phyloP scores from a whole-genome alignment of 495 filamentous ascomycete genomes.

The Collariella sp. region DNA sequence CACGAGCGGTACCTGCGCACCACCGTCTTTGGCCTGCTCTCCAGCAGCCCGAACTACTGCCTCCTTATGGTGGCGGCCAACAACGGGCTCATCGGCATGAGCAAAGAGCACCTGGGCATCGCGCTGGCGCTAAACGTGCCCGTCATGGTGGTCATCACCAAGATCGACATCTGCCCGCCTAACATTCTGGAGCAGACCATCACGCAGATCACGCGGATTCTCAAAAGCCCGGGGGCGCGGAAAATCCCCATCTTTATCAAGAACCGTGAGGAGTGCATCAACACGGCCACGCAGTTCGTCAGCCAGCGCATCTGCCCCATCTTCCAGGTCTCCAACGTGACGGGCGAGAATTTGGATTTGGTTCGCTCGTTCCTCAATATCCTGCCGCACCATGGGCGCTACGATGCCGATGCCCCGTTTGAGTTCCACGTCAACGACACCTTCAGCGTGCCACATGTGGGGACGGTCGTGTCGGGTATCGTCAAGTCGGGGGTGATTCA shows the following conservation, averaged over 20 bases:
- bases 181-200: slow-evolving; percentile 93
- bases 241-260: slow-evolving; percentile 99
- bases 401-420: slow-evolving; percentile 78
- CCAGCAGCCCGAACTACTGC: slow-evolving; percentile 95
- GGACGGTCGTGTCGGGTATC: slow-evolving; percentile 91
- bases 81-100: slow-evolving; percentile 96
- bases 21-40: slow-evolving; percentile 90
- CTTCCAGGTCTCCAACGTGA: slow-evolving; percentile 97
- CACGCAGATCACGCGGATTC: slow-evolving; percentile 79
- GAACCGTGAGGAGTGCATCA: slow-evolving; percentile 80
- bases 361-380: slow-evolving; percentile 93
- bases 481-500: slow-evolving; percentile 85
- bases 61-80: slow-evolving; percentile 98
- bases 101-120: slow-evolving; percentile 94
- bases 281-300: slow-evolving; percentile 93
- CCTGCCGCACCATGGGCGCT: slow-evolving; percentile 88
- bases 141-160: slow-evolving; percentile 96
- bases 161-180: slow-evolving; percentile 97
- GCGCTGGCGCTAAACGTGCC: slow-evolving; percentile 92
- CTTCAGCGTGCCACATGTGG: slow-evolving; percentile 97
- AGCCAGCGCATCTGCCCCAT: slow-evolving; percentile 92
- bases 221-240: slow-evolving; percentile 85
- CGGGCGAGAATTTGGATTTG: slow-evolving; percentile 68
- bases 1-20: slow-evolving; percentile 94
- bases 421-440: slow-evolving; percentile 97